These are phyloP conservation scores for Arachis monticola DNA, from an alignment of 331 rosid genomes.

Conservation along the genomic window DNA sequence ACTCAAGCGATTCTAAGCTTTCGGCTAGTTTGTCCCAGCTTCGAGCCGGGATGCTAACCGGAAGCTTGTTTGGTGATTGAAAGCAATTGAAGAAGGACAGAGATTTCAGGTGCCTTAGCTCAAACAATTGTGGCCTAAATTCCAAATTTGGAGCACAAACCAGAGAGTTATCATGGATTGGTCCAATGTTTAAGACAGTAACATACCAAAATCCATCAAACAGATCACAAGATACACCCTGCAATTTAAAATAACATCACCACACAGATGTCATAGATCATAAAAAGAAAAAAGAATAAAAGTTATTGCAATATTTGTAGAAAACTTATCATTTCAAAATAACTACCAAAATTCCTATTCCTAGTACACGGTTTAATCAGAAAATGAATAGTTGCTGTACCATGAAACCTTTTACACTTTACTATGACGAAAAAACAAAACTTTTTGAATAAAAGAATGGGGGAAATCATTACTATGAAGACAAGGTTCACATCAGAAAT, in stretches of 20 bases:
- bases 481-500: slow-evolving; percentile 14
- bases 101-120: slow-evolving; percentile 66
- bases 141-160: slow-evolving; percentile 57
- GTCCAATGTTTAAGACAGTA: slow-evolving; percentile 71
- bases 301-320: slow-evolving; percentile 11
- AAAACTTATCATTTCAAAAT: not conserved
- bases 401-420: slow-evolving; percentile 4
- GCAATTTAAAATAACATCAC: slow-evolving; percentile 37
- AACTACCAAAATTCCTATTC: slow-evolving; percentile 11
- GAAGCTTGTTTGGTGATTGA: slow-evolving; percentile 48
- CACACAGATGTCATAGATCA: not conserved
- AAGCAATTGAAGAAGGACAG: slow-evolving; percentile 81
- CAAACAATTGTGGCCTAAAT: slow-evolving; percentile 63
- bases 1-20: slow-evolving; percentile 76
- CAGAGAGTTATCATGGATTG: slow-evolving; percentile 85
- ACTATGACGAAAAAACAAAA: not conserved
- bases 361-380: slow-evolving; percentile 2
- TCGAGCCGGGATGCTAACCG: slow-evolving; percentile 54
- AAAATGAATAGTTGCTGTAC: not conserved
- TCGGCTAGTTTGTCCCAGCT: slow-evolving; percentile 72
- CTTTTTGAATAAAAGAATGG: not conserved
- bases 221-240: slow-evolving; percentile 95
- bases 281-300: not conserved
- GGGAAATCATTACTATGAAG: not conserved
- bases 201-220: slow-evolving; percentile 87